These are phyloP conservation scores for Ramaria sp. DNA, from an alignment of 768 basidiomycete species.

Conservation along the genomic window DNA sequence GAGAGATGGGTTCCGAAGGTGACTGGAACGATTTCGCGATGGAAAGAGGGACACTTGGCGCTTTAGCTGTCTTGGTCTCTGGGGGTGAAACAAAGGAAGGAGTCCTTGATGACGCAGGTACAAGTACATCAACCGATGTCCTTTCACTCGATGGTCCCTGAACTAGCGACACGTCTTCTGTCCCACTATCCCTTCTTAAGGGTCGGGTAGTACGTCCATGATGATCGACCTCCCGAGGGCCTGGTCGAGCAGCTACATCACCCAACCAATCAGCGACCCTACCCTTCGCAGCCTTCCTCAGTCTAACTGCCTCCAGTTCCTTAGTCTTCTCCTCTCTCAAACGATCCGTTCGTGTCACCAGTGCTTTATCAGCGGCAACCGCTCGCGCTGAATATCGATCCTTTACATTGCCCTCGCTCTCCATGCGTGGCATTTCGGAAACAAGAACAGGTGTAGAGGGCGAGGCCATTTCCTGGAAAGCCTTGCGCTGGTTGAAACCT, in stretches of 20 bases:
- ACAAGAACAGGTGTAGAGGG: not conserved
- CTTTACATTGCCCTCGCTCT: not conserved
- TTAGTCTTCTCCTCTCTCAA: constrained; percentile 12
- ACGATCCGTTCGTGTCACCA: not conserved
- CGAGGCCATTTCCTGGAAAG: not conserved
- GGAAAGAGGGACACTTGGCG: too few species aligned
- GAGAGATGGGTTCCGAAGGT: too few species aligned
- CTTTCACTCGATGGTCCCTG: not conserved
- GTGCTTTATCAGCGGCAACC: not conserved
- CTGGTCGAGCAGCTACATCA: constrained; percentile 35
- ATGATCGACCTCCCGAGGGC: not conserved
- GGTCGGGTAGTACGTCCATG: not conserved
- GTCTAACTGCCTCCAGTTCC: constrained; percentile 26
- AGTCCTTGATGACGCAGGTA: too few species aligned
- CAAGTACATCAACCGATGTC: not conserved
- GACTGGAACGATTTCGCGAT: too few species aligned
- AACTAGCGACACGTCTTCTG: not conserved
- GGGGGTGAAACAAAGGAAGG: too few species aligned
- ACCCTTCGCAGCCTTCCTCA: constrained; percentile 47
- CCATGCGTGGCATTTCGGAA: not conserved
- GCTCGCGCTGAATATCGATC: not conserved
- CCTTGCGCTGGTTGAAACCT: not conserved
- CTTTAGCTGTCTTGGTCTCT: too few species aligned
- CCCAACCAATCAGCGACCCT: constrained; percentile 75
- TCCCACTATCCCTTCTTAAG: not conserved